Conservation (phyloP, 805 yeast species). For the Lipomyces mesembrius region DNA sequence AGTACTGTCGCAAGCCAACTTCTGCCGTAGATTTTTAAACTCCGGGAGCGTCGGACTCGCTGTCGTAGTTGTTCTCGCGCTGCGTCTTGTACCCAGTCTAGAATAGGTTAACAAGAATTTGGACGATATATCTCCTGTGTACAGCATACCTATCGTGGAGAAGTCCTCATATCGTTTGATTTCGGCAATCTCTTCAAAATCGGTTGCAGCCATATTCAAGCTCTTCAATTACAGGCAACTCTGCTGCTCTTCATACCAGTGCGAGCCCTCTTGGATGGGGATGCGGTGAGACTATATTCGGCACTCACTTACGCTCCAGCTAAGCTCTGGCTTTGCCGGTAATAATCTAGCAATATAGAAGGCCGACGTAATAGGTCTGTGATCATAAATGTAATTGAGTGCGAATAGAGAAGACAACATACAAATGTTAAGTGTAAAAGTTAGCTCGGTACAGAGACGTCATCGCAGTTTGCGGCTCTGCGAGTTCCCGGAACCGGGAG, state of each 20-base stretch:
- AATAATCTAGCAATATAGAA: not conserved
- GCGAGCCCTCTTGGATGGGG: not conserved
- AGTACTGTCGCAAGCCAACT: conserved; percentile 6
- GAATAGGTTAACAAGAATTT: conserved; percentile 40
- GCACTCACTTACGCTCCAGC: not conserved
- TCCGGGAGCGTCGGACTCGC: conserved; percentile 25
- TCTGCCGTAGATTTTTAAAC: conserved; percentile 14
- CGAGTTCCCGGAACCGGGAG: not conserved
- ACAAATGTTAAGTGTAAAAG: not conserved
- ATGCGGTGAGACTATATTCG: not conserved
- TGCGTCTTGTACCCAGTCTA: conserved; percentile 67
- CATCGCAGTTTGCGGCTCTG: not conserved
- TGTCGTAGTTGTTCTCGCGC: conserved; percentile 42
- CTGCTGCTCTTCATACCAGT: not conserved
- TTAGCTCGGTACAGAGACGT: not conserved
- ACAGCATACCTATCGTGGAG: conserved; percentile 43
- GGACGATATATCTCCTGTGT: not conserved
- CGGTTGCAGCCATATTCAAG: conserved; percentile 14
- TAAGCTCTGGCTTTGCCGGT: not conserved
- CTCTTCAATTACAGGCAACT: not conserved
- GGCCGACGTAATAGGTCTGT: not conserved
- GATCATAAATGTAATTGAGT: not conserved
- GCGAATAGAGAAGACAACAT: not conserved
- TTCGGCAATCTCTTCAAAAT: conserved; percentile 39
- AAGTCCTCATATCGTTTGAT: conserved; percentile 57